Base-by-base conservation (phyloP, 768 basidiomycete species). In the Ramaria sp. region DNA sequence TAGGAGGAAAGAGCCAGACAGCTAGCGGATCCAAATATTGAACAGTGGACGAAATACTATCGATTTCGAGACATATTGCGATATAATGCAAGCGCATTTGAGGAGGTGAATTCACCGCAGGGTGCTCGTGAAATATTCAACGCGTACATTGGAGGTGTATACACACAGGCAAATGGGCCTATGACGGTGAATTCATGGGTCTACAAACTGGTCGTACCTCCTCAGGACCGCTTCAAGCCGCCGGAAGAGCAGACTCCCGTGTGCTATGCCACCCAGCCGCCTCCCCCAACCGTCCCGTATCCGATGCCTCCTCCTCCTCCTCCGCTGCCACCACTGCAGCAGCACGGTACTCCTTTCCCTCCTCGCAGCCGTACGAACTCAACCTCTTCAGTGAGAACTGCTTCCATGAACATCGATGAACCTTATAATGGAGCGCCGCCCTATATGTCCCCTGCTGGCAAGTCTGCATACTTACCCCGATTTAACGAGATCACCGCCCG, bases 401-500 rank as follows among this genome's bases (percentile, higher is more conserved):
- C 13, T 34, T 8, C 32, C 39, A 18, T 41, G 39, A 8, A 8
- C 16, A 6, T 16, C 8, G 39, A 41, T 41, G 39, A 41, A 7
- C 39, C 16, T 41, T 1, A 1, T 1, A n/a, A 18, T 41, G 5
- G 45, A 16, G 13, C 27, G 45, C 25, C 25, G 16, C 27, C 25
- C 24, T 34, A 30, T 28, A n/a, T 32, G 6, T 18, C 48, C n/a
- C 1, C 53, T 55, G 30, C 42, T 47, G 20, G 39, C 27, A 47
- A 43, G 25, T 41, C 37, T n/a, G 12, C 2, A 69, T 85, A 83
- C 65, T 67, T 88, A 37, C 81, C 85, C 0, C 62, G 83, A 28
- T 88, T 88, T 67, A 88, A 88, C 64, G 82, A 88, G 67, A 79
- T 77, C 2, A 83, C 83, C 42, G 67, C 71, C 44, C 85, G 86